Conservation (phyloP, 148 eudicot species). For the Limonium bicolor region DNA sequence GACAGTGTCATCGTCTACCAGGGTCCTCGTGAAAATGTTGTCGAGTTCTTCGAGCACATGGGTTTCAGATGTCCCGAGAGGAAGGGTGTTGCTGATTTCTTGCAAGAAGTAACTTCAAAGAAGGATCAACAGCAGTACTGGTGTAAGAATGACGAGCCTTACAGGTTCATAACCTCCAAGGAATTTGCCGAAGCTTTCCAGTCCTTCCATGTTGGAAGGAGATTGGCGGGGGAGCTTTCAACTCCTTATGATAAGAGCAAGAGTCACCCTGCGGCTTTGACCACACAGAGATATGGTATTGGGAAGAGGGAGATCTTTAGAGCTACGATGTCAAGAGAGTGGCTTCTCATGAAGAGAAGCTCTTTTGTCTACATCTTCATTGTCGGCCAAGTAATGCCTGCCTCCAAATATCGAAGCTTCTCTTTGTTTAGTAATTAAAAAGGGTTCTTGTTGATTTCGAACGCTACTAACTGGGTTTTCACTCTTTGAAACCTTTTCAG, state of each 20-base stretch:
- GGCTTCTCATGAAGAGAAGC: constrained; percentile 26
- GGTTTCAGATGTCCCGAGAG: constrained; percentile 43
- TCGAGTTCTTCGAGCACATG: constrained; percentile 32
- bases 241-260: constrained; percentile 27
- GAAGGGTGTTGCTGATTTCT: constrained; percentile 40
- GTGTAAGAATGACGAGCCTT: constrained; percentile 22
- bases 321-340: constrained; percentile 25
- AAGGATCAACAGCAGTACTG: constrained; percentile 47
- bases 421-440: too few relatives aligned
- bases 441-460: too few relatives aligned
- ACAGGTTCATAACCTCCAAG: constrained; percentile 21
- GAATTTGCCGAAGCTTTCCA: constrained; percentile 38
- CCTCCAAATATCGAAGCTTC: background rate
- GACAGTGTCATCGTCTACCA: constrained; percentile 36
- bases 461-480: too few relatives aligned
- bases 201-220: constrained; percentile 25
- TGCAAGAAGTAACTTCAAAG: constrained; percentile 33
- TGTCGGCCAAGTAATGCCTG: background rate
- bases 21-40: constrained; percentile 28
- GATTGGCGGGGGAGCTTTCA: constrained; percentile 17
- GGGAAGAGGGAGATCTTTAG: constrained; percentile 23
- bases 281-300: constrained; percentile 24
- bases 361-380: constrained; percentile 5
- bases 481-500: constrained; percentile 15
- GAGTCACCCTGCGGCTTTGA: constrained; percentile 46